Evolutionary conservation across 768 basidiomycete species (phyloP).

Genomic region (Scleroderma citrinum): DNA sequence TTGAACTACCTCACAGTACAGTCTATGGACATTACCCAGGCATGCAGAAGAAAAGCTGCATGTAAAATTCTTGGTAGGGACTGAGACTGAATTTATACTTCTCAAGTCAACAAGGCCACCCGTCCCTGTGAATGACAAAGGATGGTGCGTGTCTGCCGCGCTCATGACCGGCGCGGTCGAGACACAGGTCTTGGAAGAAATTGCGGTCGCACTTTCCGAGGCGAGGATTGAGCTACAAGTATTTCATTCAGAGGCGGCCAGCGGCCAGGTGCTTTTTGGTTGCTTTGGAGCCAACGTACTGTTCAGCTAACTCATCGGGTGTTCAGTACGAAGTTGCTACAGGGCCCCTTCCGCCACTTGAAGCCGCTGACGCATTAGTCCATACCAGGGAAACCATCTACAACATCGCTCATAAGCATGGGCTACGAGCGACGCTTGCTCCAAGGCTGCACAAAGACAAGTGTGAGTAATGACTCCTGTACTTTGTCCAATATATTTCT

Average conservation of each 20-base stretch:
- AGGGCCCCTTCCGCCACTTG: slow-evolving; percentile 57
- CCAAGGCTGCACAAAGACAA: slow-evolving; percentile 45
- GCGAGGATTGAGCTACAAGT: slow-evolving; percentile 59
- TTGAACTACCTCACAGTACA: neutral
- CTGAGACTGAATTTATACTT: slow-evolving; percentile 68
- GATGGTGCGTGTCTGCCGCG: slow-evolving; percentile 39
- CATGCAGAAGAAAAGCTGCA: slow-evolving; percentile 27
- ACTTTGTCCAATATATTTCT: slow-evolving; percentile 1
- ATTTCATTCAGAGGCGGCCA: slow-evolving; percentile 66
- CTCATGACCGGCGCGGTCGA: slow-evolving; percentile 41
- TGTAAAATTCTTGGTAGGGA: slow-evolving; percentile 56
- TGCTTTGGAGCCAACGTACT: neutral
- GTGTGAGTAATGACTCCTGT: slow-evolving; percentile 22
- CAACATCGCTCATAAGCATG: slow-evolving; percentile 59
- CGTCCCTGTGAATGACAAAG: slow-evolving; percentile 39
- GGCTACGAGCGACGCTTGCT: slow-evolving; percentile 59
- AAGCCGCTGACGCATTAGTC: slow-evolving; percentile 62
- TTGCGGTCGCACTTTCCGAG: slow-evolving; percentile 41
- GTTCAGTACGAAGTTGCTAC: slow-evolving; percentile 61
- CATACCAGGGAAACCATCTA: slow-evolving; percentile 62
- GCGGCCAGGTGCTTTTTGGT: slow-evolving; percentile 47
- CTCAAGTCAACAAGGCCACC: slow-evolving; percentile 45
- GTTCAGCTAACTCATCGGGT: neutral
- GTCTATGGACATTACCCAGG: slow-evolving; percentile 13
- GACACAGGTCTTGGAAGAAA: slow-evolving; percentile 48